These are phyloP conservation scores for Phytophthora megakarya DNA, from an alignment of 352 stramenopile genomes.

Conservation along the genomic window DNA sequence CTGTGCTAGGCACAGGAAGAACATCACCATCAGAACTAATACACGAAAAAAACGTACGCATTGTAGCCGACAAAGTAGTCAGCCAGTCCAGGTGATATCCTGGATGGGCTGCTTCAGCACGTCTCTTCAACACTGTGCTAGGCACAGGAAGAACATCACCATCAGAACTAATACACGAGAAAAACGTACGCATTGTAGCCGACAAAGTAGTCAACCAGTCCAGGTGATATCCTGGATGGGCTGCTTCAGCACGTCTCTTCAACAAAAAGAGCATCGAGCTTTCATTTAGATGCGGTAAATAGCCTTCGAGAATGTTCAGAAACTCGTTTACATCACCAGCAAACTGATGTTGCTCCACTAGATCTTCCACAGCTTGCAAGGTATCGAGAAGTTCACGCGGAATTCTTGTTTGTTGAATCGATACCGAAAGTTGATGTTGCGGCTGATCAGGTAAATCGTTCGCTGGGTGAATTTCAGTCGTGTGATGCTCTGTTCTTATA, in stretches of 20 bases:
- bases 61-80: slow-evolving; percentile 48
- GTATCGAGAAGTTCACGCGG: slow-evolving; percentile 81
- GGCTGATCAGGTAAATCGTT: slow-evolving; percentile 22
- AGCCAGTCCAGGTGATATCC: slow-evolving; percentile 76
- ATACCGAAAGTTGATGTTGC: slow-evolving; percentile 44
- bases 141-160: slow-evolving; percentile 41
- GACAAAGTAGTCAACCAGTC: slow-evolving; percentile 72
- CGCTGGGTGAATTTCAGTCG: slow-evolving; percentile 17
- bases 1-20: slow-evolving; percentile 41
- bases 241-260: slow-evolving; percentile 57
- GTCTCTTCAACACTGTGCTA: slow-evolving; percentile 72
- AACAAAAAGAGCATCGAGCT: slow-evolving; percentile 65
- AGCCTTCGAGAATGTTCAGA: slow-evolving; percentile 74
- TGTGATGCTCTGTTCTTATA: slow-evolving; percentile 16
- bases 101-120: slow-evolving; percentile 65
- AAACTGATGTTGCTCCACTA: slow-evolving; percentile 65
- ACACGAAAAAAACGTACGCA: slow-evolving; percentile 71
- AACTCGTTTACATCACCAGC: slow-evolving; percentile 74
- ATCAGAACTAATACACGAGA: slow-evolving; percentile 39
- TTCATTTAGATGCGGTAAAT: slow-evolving; percentile 69
- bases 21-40: slow-evolving; percentile 33
- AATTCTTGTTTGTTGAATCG: slow-evolving; percentile 76
- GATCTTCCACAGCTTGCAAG: slow-evolving; percentile 71
- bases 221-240: slow-evolving; percentile 68
- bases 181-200: slow-evolving; percentile 66